Conservation (phyloP, 2,329 filamentous ascomycete species). For the Aaosphaeria arxii region DNA sequence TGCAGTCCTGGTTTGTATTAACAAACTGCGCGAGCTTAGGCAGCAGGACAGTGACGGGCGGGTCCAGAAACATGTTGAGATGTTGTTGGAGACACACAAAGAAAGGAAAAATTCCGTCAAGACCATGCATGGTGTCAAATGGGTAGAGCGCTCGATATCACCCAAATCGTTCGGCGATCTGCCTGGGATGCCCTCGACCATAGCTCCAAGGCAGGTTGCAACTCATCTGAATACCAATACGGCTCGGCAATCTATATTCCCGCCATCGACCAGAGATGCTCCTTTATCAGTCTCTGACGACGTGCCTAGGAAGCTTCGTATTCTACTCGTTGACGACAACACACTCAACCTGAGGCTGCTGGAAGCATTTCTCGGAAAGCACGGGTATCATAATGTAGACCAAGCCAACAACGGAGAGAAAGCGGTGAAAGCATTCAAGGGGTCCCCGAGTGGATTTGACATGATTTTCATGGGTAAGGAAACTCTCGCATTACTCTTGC, state of each 20-base stretch:
- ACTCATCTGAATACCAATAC: too few species aligned
- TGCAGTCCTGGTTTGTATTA: neutral
- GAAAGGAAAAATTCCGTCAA: neutral
- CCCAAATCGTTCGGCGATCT: neutral
- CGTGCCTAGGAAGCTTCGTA: neutral
- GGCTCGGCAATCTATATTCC: neutral
- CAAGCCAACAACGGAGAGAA: neutral
- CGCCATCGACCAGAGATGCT: neutral
- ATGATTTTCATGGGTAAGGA: slow-evolving; percentile 2
- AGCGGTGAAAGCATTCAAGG: slow-evolving; percentile 2
- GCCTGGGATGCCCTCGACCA: neutral
- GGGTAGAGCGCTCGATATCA: neutral
- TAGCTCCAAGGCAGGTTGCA: too few species aligned
- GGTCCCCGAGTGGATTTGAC: slow-evolving; percentile 1
- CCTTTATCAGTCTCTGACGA: neutral
- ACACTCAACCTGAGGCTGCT: slow-evolving; percentile 1
- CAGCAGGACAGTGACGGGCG: neutral
- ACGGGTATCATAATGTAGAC: slow-evolving; percentile 20
- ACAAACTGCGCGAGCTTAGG: neutral
- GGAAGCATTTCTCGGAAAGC: slow-evolving; percentile 41
- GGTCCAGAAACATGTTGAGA: neutral
- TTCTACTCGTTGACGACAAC: slow-evolving; percentile 2
- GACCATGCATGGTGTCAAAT: too few species aligned
- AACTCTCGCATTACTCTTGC: neutral
- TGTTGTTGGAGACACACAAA: neutral